Evolutionary conservation across 129 eudicot species (phyloP).

Genomic region (Flaveria bidentis): DNA sequence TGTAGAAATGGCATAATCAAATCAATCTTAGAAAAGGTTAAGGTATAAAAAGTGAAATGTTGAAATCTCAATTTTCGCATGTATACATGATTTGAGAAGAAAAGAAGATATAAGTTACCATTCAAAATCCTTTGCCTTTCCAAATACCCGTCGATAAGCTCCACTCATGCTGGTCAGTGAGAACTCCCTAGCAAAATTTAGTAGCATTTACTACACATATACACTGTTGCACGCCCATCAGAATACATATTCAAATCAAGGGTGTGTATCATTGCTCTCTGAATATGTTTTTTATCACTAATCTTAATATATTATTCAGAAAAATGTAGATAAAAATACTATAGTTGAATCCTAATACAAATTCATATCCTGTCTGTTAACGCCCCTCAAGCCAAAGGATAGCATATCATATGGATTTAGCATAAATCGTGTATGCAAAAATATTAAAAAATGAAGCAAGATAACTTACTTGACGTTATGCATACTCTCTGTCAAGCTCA

Average conservation of each 20-base stretch:
- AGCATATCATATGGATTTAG: slow-evolving; percentile 1
- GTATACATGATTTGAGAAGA: neutral
- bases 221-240: neutral
- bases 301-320: neutral
- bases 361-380: neutral
- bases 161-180: slow-evolving; percentile 85
- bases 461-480: slow-evolving; percentile 75
- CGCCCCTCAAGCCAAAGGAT: slow-evolving; percentile 10
- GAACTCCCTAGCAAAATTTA: slow-evolving; percentile 63
- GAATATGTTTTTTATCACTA: slow-evolving; percentile 10
- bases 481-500: slow-evolving; percentile 68
- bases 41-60: too few species aligned
- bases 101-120: slow-evolving; percentile 49
- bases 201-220: slow-evolving; percentile 13
- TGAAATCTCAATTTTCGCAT: neutral
- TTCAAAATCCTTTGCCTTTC: slow-evolving; percentile 79
- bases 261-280: neutral
- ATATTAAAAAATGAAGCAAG: slow-evolving; percentile 5
- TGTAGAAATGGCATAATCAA: neutral
- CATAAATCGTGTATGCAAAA: slow-evolving; percentile 9
- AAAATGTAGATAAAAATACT: neutral
- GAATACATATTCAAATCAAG: neutral
- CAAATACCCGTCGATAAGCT: slow-evolving; percentile 86
- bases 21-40: neutral
- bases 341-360: slow-evolving; percentile 1